phyloP scores from a whole-genome alignment of 805 yeast genomes.

The Nakazawaea pomicola region DNA sequence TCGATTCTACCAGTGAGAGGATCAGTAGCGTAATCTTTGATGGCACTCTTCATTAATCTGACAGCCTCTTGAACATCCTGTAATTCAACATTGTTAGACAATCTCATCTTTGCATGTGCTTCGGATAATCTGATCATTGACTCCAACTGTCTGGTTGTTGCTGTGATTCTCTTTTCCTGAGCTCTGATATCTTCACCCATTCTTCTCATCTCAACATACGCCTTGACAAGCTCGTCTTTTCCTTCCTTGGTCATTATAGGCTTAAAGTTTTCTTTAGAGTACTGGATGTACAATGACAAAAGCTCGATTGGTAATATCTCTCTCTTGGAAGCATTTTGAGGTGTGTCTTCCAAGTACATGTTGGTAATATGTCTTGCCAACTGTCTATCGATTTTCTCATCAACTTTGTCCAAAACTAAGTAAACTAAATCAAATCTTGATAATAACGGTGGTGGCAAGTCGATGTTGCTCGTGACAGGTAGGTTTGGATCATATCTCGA shows the following conservation, averaged over 20 bases:
- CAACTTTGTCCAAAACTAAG: conserved; percentile 86
- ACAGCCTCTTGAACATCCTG: conserved; percentile 92
- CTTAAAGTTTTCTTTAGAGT: conserved; percentile 79
- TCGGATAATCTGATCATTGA: conserved; percentile 92
- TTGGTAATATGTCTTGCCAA: conserved; percentile 87
- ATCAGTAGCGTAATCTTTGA: conserved; percentile 97
- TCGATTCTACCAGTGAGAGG: conserved; percentile 96
- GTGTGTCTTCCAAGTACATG: conserved; percentile 85
- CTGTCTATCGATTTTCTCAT: conserved; percentile 76
- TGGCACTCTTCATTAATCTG: conserved; percentile 85
- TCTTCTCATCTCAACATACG: conserved; percentile 91
- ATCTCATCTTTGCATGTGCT: conserved; percentile 96
- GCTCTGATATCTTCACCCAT: conserved; percentile 88
- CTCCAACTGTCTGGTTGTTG: conserved; percentile 95
- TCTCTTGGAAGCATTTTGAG: conserved; percentile 60
- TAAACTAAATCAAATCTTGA: conserved; percentile 95
- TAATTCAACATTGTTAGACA: conserved; percentile 64
- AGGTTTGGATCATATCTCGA: conserved; percentile 92
- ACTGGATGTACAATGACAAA: conserved; percentile 83
- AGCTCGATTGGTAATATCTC: conserved; percentile 84
- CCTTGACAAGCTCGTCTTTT: conserved; percentile 75
- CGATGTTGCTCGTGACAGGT: conserved; percentile 94
- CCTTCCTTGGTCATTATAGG: conserved; percentile 83
- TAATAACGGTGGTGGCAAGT: conserved; percentile 90
- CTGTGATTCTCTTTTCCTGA: conserved; percentile 88